phyloP scores from a whole-genome alignment of 1,139 yeast genomes.

The Candida pseudoviswanathii region DNA sequence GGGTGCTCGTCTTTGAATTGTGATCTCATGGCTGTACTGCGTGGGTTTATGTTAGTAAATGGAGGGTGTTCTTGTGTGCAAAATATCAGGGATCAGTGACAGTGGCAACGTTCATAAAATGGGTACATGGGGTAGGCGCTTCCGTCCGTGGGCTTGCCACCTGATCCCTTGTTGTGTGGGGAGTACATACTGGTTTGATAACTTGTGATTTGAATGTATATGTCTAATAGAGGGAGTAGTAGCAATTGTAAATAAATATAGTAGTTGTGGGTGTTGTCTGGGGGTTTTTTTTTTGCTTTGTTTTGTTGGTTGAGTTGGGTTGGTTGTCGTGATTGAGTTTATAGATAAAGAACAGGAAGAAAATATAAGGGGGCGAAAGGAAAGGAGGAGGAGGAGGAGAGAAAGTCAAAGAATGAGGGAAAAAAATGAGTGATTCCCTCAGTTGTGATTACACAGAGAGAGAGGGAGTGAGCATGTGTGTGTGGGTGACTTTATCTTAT shows the following conservation, averaged over 20 bases:
- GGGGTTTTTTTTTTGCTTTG: not conserved
- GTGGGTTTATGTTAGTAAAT: conserved; percentile 13
- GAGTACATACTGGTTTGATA: no score
- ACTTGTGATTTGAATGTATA: not conserved
- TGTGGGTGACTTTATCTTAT: conserved; percentile 1
- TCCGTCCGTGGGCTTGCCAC: conserved; percentile 5
- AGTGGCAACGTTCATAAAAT: conserved; percentile 3
- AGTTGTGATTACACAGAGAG: not conserved
- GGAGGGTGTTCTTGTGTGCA: not conserved
- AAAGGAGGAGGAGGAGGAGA: not conserved
- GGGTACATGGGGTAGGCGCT: not conserved
- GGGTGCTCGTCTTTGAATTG: conserved; percentile 93
- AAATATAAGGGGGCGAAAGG: not conserved
- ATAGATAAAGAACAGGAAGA: conserved; percentile 8
- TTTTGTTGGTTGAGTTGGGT: not conserved
- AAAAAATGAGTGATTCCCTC: conserved; percentile 2
- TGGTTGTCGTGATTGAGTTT: conserved; percentile 2
- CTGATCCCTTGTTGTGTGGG: conserved; percentile 2
- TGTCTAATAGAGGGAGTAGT: not conserved
- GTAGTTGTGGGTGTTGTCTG: not conserved
- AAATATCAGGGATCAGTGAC: not conserved
- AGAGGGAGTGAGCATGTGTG: not conserved
- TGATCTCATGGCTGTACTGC: conserved; percentile 64
- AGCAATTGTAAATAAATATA: not conserved
- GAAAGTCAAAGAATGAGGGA: conserved; percentile 1